These are phyloP conservation scores for Udeniomyces megalosporus DNA, from an alignment of 768 basidiomycete genomes.

Conservation along the genomic window DNA sequence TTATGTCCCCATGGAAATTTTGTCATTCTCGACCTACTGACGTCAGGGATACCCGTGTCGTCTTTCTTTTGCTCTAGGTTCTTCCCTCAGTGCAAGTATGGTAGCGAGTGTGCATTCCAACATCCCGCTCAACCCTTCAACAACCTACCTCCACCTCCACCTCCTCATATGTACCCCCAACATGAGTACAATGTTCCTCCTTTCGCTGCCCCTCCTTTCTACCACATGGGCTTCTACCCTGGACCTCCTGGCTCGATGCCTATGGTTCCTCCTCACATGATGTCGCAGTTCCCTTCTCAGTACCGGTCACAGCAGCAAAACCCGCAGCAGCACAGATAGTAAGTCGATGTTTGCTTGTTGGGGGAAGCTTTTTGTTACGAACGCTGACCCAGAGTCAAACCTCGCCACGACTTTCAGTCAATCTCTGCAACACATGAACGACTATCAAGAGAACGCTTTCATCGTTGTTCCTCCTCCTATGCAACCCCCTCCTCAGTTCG, in stretches of 20 bases:
- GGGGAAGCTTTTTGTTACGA: no score
- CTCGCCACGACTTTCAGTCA: conserved; percentile 8
- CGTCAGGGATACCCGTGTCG: no score
- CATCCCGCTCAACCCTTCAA: conserved; percentile 23
- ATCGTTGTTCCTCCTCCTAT: conserved; percentile 12
- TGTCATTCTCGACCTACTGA: no score
- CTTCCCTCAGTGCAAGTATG: conserved; percentile 32
- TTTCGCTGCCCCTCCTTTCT: conserved; percentile 6
- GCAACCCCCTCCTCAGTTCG: conserved; percentile 8
- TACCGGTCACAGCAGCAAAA: conserved; percentile 6
- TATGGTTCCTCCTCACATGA: conserved; percentile 5
- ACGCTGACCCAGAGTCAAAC: no score
- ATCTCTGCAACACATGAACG: conserved; percentile 15
- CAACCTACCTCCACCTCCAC: conserved; percentile 18
- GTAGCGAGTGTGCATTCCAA: conserved; percentile 28
- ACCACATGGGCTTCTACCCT: conserved; percentile 11
- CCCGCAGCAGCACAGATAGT: no score
- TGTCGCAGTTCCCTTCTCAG: not conserved
- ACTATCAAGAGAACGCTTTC: conserved; percentile 16
- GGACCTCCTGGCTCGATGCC: conserved; percentile 4
- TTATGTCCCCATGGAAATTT: not conserved
- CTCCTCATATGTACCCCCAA: conserved; percentile 8
- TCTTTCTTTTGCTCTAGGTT: conserved; percentile 18
- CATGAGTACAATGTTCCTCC: conserved; percentile 1
- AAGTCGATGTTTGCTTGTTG: no score